Base-by-base conservation (phyloP, 23 red algal species). In the Gracilaria domingensis region DNA sequence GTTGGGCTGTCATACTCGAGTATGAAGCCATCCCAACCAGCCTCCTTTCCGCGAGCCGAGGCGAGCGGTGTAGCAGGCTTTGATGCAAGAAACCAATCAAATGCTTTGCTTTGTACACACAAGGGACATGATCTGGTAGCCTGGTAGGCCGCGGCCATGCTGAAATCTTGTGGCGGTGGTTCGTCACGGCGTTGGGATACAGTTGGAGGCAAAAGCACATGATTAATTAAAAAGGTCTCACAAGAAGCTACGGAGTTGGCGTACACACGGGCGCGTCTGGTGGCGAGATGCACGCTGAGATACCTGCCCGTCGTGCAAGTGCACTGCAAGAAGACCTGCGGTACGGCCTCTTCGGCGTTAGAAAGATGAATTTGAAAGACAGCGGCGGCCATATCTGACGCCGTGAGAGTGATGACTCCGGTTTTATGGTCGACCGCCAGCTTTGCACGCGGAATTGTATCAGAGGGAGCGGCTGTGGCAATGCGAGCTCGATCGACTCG, bases 1-100 rank as follows among this genome's bases (percentile, higher is more conserved):
- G 89, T 92, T 13, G 65, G 51, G 50, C 80, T 84, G 36, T 92
- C 89, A 59, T 74, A 92, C 25, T 92, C 89, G 13, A 92, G 49
- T 42, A 69, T 49, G 40, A 92, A 84, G 13, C 37, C 54, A 21
- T 92, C 80, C 89, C 89, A 92, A 17, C 89, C 89, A 4, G 65
- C 39, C 20, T 92, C 79, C 39, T 83, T 92, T 51, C 71, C 67
- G 25, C 49, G 47, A 20, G 61, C 12, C 21, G 42, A 57, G 6
- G 49, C 80, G 14, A 83, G 14, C 8, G 54, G 50, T 7, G 49
- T 30, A 5, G 20, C 89, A 23, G 89, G 89, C 48, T 83, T 84
- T 6, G 79, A 84, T 4, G 80, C 47, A 21, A 92, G n/a, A 75
- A 92, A 84, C 66, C 64, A 84, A 7, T 35, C 79, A 56, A 59